Evolutionary conservation across 106 monocot species (phyloP), one percentile per base, ranked within the genome.

Genomic region (Hemerocallis citrina): DNA sequence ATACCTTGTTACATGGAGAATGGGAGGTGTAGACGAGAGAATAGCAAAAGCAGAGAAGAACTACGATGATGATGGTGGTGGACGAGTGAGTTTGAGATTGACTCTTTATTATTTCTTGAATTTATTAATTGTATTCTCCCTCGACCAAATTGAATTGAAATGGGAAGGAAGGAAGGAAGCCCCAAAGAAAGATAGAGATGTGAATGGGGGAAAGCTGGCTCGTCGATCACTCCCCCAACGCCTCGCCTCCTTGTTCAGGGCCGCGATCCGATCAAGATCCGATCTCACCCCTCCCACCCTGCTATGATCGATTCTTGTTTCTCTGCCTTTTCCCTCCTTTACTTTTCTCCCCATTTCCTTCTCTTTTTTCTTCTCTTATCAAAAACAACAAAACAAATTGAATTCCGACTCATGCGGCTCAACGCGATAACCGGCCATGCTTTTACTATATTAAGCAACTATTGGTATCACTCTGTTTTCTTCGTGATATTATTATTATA

Each of bases 211-310:
- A 39, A n/a, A 12, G 54, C 1, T 49, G n/a, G n/a, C n/a, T 30
- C 16, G 54, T 15, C n/a, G n/a, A n/a, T 32, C 31, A n/a, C n/a
- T 4, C 12, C 47, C 7, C 31, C 31, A 24, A 29, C 54, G 1
- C 24, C 1, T 0, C 57, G 57, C 57, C 36, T 58, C 59, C 59
- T 59, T 39, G 37, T 40, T 59, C 59, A 59, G 59, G 59, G 59
- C 38, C 2, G n/a, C 34, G 57, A 57, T 57, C 57, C 57, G 34
- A 57, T 39, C 39, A 24, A 49, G 16, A 49, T 49, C 49, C 39
- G 39, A 59, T 59, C 39, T 59, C 59, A 59, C 59, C 39, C 59
- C 39, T 59, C 59, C 59, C 59, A 40, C 59, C 59, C 59, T 57
- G 3, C 36, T 57, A 17, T n/a, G n/a, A n/a, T n/a, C n/a, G n/a